A percentile compares a stretch with the other conserved stretches of the same genome.
These are phyloP conservation scores for Ramularia endophylla DNA, from an alignment of 2,329 filamentous ascomycete species.

Conservation along the genomic window DNA sequence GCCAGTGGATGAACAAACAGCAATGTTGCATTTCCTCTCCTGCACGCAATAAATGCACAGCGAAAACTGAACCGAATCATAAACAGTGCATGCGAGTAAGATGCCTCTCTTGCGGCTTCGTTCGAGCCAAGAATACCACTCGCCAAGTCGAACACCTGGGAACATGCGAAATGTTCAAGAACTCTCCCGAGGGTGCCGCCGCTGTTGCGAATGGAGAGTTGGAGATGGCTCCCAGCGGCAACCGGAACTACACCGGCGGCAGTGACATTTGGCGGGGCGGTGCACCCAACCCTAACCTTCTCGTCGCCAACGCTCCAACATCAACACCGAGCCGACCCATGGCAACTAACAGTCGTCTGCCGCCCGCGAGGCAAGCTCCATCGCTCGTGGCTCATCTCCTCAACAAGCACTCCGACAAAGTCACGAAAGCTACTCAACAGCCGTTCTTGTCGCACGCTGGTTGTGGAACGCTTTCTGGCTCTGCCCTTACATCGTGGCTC, in stretches of 20 bases:
- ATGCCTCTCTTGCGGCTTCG: conserved; percentile 45
- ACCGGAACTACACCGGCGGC: conserved; percentile 13
- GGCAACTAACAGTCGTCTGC: conserved; percentile 15
- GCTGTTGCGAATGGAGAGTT: conserved; percentile 25
- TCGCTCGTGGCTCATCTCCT: conserved; percentile 56
- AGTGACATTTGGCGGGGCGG: conserved; percentile 40
- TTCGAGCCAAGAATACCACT: conserved; percentile 47
- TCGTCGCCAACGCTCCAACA: conserved; percentile 32
- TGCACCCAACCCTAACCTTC: conserved; percentile 44
- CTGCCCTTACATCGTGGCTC: conserved; percentile 59
- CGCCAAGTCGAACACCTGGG: conserved; percentile 47
- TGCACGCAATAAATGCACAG: too few species aligned
- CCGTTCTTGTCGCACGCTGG: conserved; percentile 62
- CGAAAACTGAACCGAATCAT: background rate
- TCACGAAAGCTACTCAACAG: conserved; percentile 56
- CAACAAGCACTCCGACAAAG: conserved; percentile 41
- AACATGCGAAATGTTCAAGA: conserved; percentile 40
- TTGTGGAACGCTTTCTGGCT: conserved; percentile 53
- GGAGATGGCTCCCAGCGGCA: conserved; percentile 14
- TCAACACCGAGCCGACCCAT: conserved; percentile 28
- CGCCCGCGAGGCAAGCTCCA: conserved; percentile 28
- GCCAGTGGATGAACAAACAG: background rate
- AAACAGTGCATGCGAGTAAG: conserved; percentile 43
- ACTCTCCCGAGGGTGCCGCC: conserved; percentile 40
- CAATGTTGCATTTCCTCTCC: too few species aligned